These are phyloP conservation scores for Coemansia sp. DNA, from an alignment of 192 early-diverging fungal species.

Conservation along the genomic window DNA sequence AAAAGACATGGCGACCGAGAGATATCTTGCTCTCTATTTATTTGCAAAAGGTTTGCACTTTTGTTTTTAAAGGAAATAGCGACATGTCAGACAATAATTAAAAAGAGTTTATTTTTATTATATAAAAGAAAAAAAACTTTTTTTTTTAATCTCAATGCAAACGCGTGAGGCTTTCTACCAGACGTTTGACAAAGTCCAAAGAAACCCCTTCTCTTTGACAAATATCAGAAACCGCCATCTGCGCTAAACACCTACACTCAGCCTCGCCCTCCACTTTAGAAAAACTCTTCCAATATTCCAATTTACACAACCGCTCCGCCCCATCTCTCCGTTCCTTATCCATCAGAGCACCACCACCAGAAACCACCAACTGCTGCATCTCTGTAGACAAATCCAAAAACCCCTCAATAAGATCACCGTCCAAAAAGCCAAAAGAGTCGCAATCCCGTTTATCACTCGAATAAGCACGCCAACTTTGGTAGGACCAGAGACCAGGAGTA, in stretches of 20 bases:
- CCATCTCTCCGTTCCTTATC: not conserved
- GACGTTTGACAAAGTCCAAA: constrained; percentile 35
- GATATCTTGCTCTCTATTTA: too few species aligned
- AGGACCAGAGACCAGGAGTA: constrained; percentile 62
- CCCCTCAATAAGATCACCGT: constrained; percentile 90
- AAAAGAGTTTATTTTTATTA: not conserved
- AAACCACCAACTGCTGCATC: constrained; percentile 38
- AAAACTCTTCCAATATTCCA: constrained; percentile 29
- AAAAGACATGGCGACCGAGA: not conserved
- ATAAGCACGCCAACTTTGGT: constrained; percentile 69
- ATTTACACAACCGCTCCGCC: constrained; percentile 12
- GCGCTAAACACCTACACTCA: constrained; percentile 20
- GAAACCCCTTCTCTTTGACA: constrained; percentile 23
- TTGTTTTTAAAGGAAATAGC: too few species aligned
- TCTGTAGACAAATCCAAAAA: constrained; percentile 71
- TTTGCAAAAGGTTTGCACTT: too few species aligned
- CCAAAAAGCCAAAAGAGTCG: constrained; percentile 65
- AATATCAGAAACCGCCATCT: constrained; percentile 44
- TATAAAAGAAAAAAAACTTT: not conserved
- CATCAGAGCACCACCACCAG: constrained; percentile 15
- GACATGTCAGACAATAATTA: too few species aligned
- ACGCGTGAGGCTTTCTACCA: constrained; percentile 43
- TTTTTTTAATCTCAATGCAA: constrained; percentile 17
- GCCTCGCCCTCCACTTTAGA: constrained; percentile 33
- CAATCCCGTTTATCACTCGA: constrained; percentile 53